Percentiles rank a stretch among this genome's conserved stretches.
Evolutionary conservation across 768 basidiomycete species (phyloP).

Genomic region (Glaciozyma antarctica): DNA sequence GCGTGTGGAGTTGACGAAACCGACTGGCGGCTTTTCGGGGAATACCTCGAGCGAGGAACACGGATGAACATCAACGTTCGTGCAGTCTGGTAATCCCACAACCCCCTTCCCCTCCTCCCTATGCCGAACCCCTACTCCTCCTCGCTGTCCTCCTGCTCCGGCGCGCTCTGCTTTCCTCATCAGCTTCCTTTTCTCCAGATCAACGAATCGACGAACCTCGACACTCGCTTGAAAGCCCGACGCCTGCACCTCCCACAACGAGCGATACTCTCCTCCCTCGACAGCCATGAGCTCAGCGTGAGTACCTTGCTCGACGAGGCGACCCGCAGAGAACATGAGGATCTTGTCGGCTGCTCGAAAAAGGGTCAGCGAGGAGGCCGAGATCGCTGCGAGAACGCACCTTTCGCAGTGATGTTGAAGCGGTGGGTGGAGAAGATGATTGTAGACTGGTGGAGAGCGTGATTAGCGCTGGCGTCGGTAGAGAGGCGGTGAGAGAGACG

Average conservation of each 20-base stretch:
- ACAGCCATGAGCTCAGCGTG: not conserved
- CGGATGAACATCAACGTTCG: slow-evolving; percentile 88
- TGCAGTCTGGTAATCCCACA: slow-evolving; percentile 45
- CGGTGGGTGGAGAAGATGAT: not conserved
- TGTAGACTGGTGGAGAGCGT: not conserved
- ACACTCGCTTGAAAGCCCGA: too few species aligned
- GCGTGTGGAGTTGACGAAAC: slow-evolving; percentile 37
- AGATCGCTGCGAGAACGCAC: not conserved
- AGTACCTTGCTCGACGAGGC: not conserved
- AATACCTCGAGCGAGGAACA: slow-evolving; percentile 53
- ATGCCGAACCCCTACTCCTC: too few species aligned
- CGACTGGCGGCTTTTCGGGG: slow-evolving; percentile 52
- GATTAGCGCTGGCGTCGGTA: too few species aligned
- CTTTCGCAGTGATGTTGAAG: not conserved
- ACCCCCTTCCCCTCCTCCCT: too few species aligned
- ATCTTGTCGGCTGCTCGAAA: not conserved
- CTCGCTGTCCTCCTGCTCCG: too few species aligned
- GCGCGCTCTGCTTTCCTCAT: too few species aligned
- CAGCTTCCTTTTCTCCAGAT: too few species aligned
- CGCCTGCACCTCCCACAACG: too few species aligned
- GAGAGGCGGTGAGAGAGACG: not conserved
- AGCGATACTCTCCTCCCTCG: not conserved
- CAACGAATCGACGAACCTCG: too few species aligned
- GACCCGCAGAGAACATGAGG: not conserved
- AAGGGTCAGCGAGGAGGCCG: not conserved